phyloP scores from a whole-genome alignment of 1,139 yeast species.

The Zygosaccharomyces pseudobailii region DNA sequence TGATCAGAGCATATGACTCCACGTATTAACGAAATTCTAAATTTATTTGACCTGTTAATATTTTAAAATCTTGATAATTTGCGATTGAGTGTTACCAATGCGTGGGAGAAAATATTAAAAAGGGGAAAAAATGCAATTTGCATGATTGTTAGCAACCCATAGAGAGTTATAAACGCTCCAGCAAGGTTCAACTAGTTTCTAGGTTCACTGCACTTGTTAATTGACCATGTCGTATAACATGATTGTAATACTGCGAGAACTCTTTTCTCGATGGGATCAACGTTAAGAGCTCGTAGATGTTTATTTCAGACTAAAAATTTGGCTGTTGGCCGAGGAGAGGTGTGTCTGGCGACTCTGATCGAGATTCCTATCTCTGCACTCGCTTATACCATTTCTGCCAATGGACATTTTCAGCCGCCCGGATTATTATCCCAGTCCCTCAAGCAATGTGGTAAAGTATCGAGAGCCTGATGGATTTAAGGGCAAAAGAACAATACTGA shows the following conservation, averaged over 20 bases:
- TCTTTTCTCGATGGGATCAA: not conserved
- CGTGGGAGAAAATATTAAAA: too few relatives aligned
- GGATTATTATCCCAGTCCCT: slow-evolving; percentile 33
- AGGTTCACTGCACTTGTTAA: not conserved
- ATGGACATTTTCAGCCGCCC: slow-evolving; percentile 26
- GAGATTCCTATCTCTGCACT: not conserved
- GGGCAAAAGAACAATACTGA: slow-evolving; percentile 25
- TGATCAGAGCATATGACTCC: too few relatives aligned
- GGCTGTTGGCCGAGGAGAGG: not conserved
- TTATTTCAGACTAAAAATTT: not conserved
- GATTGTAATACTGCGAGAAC: not conserved
- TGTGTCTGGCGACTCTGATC: not conserved
- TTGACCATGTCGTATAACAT: not conserved
- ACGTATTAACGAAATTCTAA: too few relatives aligned
- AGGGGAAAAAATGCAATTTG: too few relatives aligned
- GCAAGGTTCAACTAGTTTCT: not conserved
- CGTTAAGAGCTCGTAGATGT: not conserved
- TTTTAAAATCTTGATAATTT: too few relatives aligned
- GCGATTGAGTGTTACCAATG: too few relatives aligned
- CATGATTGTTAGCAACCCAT: too few relatives aligned
- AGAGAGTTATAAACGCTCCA: not conserved
- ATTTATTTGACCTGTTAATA: too few relatives aligned
- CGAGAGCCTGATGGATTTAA: slow-evolving; percentile 9
- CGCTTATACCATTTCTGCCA: not conserved
- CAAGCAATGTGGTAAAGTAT: slow-evolving; percentile 24